A percentile compares a stretch with the other conserved stretches of the same genome.
phyloP scores from a whole-genome alignment of 768 basidiomycete genomes.

The Agaricus blazei region DNA sequence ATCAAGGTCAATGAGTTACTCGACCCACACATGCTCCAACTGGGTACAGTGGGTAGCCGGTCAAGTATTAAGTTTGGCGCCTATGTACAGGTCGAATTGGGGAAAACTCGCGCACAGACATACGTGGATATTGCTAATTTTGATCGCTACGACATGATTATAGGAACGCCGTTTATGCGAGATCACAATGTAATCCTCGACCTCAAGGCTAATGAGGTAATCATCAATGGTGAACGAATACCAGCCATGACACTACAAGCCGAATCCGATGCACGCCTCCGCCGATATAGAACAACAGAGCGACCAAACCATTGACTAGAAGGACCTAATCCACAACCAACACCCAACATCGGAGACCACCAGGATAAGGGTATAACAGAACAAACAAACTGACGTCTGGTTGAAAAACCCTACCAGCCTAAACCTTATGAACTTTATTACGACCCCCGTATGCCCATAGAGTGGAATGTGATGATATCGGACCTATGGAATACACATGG shows the following conservation, averaged over 20 bases:
- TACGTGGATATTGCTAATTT: constrained; percentile 32
- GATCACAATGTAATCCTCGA: constrained; percentile 19
- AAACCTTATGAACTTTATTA: constrained; percentile 8
- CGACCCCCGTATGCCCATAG: constrained; percentile 15
- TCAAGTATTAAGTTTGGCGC: not conserved
- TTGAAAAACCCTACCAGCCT: not conserved
- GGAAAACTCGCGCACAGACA: not conserved
- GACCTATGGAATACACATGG: not conserved
- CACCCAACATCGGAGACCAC: too few species aligned
- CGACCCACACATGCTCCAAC: not conserved
- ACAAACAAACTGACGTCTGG: not conserved
- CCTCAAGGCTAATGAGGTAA: constrained; percentile 15
- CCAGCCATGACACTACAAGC: not conserved
- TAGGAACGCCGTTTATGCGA: constrained; percentile 29
- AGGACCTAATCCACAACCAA: too few species aligned
- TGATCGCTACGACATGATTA: constrained; percentile 28
- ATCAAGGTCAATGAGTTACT: not conserved
- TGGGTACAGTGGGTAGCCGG: not conserved
- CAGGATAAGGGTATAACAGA: too few species aligned
- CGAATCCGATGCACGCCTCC: constrained; percentile 1
- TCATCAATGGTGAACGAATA: constrained; percentile 4
- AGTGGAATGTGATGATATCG: constrained; percentile 16
- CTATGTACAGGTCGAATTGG: not conserved
- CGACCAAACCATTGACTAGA: too few species aligned
- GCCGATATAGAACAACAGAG: not conserved